Percentiles rank a stretch among this genome's conserved stretches.
phyloP scores from a whole-genome alignment of 345 rosid species.

The Aurinia saxatilis region DNA sequence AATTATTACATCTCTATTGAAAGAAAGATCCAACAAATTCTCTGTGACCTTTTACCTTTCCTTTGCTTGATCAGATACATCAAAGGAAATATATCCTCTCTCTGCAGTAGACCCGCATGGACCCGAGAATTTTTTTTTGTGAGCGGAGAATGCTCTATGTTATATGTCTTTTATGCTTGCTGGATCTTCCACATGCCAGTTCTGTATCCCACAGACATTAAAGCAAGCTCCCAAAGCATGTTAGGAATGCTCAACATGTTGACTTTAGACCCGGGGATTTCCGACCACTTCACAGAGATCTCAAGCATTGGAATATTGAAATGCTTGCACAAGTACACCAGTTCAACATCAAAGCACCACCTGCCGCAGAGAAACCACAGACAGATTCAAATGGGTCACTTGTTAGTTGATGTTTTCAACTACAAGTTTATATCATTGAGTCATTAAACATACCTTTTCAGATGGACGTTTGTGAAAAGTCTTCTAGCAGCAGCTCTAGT shows the following conservation, averaged over 20 bases:
- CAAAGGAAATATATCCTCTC: not conserved
- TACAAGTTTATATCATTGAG: not conserved
- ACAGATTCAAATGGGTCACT: not conserved
- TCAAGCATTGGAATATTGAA: slow-evolving; percentile 66
- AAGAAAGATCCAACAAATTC: not conserved
- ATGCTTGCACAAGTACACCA: slow-evolving; percentile 83
- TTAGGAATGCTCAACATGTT: slow-evolving; percentile 80
- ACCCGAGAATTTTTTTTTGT: not conserved
- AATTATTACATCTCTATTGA: slow-evolving; percentile 8
- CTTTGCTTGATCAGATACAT: slow-evolving; percentile 3
- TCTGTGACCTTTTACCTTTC: not conserved
- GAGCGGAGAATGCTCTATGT: not conserved
- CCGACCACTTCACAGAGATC: slow-evolving; percentile 91
- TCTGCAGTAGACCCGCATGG: not conserved
- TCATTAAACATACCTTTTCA: slow-evolving; percentile 55
- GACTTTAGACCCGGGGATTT: slow-evolving; percentile 96
- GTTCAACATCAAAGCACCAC: slow-evolving; percentile 98
- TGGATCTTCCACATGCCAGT: slow-evolving; percentile 67
- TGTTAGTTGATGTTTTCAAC: not conserved
- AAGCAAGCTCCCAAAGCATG: slow-evolving; percentile 97
- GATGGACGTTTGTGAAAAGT: slow-evolving; percentile 76
- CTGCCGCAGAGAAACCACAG: slow-evolving; percentile 46
- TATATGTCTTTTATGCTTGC: slow-evolving; percentile 22
- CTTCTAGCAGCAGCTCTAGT: slow-evolving; percentile 95
- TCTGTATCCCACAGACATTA: slow-evolving; percentile 88